Conservation (phyloP, 176 grass and related monocot genomes). For the barley (Hordeum vulgare) region DNA sequence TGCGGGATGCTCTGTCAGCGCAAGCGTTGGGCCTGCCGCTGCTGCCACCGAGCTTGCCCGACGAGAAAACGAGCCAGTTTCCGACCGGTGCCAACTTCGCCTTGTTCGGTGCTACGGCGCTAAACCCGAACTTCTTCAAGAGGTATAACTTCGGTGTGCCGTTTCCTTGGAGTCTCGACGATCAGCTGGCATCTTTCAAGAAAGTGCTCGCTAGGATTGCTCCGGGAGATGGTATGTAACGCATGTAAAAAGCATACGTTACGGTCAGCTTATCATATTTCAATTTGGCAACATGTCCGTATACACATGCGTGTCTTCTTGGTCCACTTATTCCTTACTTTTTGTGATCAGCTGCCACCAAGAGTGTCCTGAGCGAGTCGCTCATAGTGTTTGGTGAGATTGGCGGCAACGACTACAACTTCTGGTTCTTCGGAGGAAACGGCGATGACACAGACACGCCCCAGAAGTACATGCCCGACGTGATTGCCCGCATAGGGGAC, state of each 20-base stretch:
- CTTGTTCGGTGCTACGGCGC: slow-evolving; percentile 23
- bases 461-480: background rate
- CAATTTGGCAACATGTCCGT: background rate
- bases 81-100: slow-evolving; percentile 54
- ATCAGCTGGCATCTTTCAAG: slow-evolving; percentile 45
- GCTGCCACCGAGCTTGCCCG: slow-evolving; percentile 26
- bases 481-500: slow-evolving; percentile 18
- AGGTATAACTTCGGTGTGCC: background rate
- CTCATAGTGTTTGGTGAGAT: slow-evolving; percentile 47
- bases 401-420: slow-evolving; percentile 56
- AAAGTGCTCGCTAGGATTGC: slow-evolving; percentile 32
- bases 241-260: background rate
- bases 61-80: slow-evolving; percentile 27
- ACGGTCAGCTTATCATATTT: background rate
- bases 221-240: slow-evolving; percentile 16
- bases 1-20: slow-evolving; percentile 17
- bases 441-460: background rate
- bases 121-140: slow-evolving; percentile 23
- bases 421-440: background rate
- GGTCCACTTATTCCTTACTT: background rate
- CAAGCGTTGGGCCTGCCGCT: slow-evolving; percentile 42
- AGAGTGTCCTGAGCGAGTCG: slow-evolving; percentile 8
- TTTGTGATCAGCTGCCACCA: background rate
- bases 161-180: background rate
- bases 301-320: background rate